Percentiles rank a stretch among this genome's conserved stretches.
Conservation (phyloP, 768 basidiomycete species). For the Cystobasidium tubakii region DNA sequence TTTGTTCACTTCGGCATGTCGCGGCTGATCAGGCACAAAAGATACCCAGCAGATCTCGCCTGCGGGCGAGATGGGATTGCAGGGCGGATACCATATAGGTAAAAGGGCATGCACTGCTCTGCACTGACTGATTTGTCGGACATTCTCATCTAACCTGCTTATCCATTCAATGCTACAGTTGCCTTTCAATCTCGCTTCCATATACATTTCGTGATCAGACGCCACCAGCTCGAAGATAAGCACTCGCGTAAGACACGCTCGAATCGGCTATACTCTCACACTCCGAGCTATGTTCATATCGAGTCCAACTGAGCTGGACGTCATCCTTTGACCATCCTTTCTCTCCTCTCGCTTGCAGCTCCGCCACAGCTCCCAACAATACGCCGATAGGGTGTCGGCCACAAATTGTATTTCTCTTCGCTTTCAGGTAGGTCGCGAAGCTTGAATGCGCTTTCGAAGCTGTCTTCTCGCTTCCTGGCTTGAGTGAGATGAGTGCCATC, state of each 20-base stretch:
- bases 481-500: constrained; percentile 55
- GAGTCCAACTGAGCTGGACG: constrained; percentile 66
- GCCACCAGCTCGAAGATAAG: constrained; percentile 52
- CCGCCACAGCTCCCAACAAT: constrained; percentile 67
- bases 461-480: constrained; percentile 43
- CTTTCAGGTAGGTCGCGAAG: constrained; percentile 64
- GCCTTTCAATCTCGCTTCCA: background rate
- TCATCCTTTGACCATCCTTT: constrained; percentile 44
- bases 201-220: background rate
- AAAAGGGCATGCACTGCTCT: no score
- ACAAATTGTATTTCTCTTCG: constrained; percentile 91
- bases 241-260: constrained; percentile 96
- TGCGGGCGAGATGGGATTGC: no score
- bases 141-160: no score
- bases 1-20: background rate
- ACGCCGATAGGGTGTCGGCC: constrained; percentile 94
- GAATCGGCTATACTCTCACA: constrained; percentile 66
- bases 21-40: background rate
- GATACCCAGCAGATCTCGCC: no score
- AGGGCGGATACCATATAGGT: no score
- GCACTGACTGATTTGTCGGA: no score
- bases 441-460: constrained; percentile 55
- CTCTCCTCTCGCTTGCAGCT: constrained; percentile 54
- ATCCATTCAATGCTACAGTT: background rate
- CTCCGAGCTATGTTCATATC: constrained; percentile 85